Percentiles rank a stretch among this genome's conserved stretches.
Conservation (phyloP, 1,284 basidiomycete genomes). For the Ceratobasidium theobromae region DNA sequence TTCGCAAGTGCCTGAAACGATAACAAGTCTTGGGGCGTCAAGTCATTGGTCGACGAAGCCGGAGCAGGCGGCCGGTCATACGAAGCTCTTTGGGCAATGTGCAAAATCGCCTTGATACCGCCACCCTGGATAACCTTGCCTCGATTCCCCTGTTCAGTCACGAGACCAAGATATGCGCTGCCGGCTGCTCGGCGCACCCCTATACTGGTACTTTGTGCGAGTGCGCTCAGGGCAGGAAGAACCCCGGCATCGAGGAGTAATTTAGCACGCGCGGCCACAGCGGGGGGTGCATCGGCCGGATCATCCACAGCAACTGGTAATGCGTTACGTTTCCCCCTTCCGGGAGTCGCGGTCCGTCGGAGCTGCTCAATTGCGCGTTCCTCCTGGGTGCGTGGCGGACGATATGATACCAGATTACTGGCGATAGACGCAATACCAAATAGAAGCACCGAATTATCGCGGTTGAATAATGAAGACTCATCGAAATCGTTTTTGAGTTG, state of each 20-base stretch:
- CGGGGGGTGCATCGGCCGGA: conserved; percentile 52
- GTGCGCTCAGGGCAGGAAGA: conserved; percentile 61
- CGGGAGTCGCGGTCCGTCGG: conserved; percentile 61
- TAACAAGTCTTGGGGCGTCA: conserved; percentile 53
- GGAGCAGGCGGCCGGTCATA: conserved; percentile 38
- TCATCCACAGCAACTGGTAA: conserved; percentile 39
- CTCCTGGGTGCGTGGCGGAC: conserved; percentile 70
- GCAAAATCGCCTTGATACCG: conserved; percentile 70
- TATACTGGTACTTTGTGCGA: conserved; percentile 52
- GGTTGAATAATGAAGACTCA: not conserved
- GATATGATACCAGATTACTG: conserved; percentile 70
- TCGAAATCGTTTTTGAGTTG: conserved; percentile 29
- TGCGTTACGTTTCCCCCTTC: conserved; percentile 18
- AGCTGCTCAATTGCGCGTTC: conserved; percentile 78
- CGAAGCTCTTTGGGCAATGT: conserved; percentile 54
- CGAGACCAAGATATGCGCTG: conserved; percentile 66
- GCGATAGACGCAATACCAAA: conserved; percentile 79
- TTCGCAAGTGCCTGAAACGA: conserved; percentile 90
- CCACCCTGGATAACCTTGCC: conserved; percentile 82
- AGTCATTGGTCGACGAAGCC: conserved; percentile 38
- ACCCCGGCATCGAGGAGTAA: conserved; percentile 62
- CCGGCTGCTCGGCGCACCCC: conserved; percentile 42
- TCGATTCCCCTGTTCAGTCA: conserved; percentile 75
- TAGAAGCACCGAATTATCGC: conserved; percentile 53
- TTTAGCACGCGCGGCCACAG: conserved; percentile 61